A percentile compares a stretch with the other conserved stretches of the same genome.
Evolutionary conservation across 2,329 filamentous ascomycete species (phyloP).

Genomic region (Trichoderma semiorbis): DNA sequence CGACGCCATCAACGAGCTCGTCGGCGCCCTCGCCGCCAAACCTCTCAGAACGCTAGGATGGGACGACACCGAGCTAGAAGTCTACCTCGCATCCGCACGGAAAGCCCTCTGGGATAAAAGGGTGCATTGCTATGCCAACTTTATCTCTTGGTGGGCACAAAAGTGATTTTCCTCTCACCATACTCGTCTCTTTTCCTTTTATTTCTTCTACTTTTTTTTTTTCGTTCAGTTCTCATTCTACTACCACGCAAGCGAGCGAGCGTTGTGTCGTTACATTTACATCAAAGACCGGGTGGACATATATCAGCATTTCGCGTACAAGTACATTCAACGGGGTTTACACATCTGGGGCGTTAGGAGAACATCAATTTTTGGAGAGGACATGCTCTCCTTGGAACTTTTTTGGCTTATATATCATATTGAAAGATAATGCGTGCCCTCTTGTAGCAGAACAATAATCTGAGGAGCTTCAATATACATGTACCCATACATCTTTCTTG

Average conservation of each 20-base stretch:
- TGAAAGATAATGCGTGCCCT: neutral
- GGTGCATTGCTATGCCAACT: constrained; percentile 36
- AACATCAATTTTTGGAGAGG: neutral
- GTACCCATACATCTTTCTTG: neutral
- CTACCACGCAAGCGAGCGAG: neutral
- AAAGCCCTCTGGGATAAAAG: constrained; percentile 27
- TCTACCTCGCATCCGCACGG: constrained; percentile 27
- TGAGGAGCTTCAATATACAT: neutral
- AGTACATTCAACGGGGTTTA: neutral
- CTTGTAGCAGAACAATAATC: neutral
- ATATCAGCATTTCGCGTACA: neutral
- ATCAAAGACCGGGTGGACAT: neutral
- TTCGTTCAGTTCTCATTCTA: neutral
- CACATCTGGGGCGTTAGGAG: neutral
- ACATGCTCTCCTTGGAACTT: neutral
- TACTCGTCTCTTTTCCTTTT: too few species aligned
- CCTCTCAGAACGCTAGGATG: constrained; percentile 32
- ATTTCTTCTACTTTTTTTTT: neutral
- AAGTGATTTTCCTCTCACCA: constrained; percentile 22
- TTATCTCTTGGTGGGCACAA: constrained; percentile 38
- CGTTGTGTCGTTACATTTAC: neutral
- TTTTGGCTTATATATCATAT: neutral
- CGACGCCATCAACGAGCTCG: constrained; percentile 34
- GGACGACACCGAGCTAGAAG: constrained; percentile 29
- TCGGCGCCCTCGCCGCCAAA: constrained; percentile 36